phyloP scores from a whole-genome alignment of 306 rosid genomes.

The Luffa acutangula region DNA sequence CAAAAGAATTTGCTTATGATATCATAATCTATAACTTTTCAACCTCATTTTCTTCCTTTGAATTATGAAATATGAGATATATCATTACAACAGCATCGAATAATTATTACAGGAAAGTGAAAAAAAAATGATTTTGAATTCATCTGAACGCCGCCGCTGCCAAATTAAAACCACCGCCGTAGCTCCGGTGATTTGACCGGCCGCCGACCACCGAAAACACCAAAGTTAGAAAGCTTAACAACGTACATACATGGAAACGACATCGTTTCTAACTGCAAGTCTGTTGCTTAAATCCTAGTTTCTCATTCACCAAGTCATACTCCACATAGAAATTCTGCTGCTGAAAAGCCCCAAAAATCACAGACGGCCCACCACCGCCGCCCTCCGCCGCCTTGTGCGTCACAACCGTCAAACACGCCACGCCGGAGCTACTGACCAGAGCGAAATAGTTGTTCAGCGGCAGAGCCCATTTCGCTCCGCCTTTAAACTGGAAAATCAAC shows the following conservation, averaged over 20 bases:
- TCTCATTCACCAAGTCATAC: conserved; percentile 55
- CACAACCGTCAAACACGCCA: conserved; percentile 51
- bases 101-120: not conserved
- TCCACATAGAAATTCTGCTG: conserved; percentile 70
- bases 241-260: not conserved
- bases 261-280: conserved; percentile 22
- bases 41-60: not conserved
- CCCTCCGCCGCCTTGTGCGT: conserved; percentile 21
- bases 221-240: not conserved
- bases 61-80: not conserved
- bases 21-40: not conserved
- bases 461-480: conserved; percentile 66
- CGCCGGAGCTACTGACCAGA: conserved; percentile 19
- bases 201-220: not conserved
- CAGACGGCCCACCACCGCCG: conserved; percentile 43
- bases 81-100: not conserved
- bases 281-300: conserved; percentile 52
- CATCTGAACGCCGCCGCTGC: not conserved
- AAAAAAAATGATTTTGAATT: not conserved
- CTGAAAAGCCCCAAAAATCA: conserved; percentile 68
- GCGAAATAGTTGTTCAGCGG: conserved; percentile 56
- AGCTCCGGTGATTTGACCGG: not conserved
- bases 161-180: not conserved
- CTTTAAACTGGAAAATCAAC: conserved; percentile 54
- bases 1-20: not conserved